These are phyloP conservation scores for Calocera cornea DNA, from an alignment of 768 basidiomycete genomes.

Conservation along the genomic window DNA sequence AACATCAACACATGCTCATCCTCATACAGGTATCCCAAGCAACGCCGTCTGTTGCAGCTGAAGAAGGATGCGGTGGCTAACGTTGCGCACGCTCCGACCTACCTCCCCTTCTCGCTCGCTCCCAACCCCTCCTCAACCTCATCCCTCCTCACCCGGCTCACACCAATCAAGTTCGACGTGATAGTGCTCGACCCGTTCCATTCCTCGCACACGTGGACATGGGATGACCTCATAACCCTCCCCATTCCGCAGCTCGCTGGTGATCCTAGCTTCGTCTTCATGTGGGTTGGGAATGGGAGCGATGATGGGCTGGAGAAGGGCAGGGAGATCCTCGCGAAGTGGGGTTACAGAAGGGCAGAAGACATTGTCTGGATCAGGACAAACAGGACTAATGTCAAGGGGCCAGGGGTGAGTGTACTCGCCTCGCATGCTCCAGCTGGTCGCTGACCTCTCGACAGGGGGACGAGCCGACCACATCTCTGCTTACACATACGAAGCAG, in stretches of 20 bases:
- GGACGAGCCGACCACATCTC: conserved; percentile 65
- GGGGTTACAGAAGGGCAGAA: conserved; percentile 91
- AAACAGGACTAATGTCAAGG: conserved; percentile 55
- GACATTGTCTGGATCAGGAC: conserved; percentile 99
- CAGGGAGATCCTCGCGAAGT: conserved; percentile 75
- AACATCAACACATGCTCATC: neutral
- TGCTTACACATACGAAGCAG: conserved; percentile 83
- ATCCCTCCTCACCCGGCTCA: conserved; percentile 28
- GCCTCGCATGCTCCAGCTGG: neutral
- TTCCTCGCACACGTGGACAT: conserved; percentile 52
- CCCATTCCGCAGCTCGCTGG: conserved; percentile 72
- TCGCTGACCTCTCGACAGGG: neutral
- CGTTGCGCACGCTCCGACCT: conserved; percentile 58
- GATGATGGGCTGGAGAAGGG: conserved; percentile 86
- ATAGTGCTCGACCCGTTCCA: conserved; percentile 86
- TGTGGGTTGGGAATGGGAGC: conserved; percentile 91
- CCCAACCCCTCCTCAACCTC: conserved; percentile 33
- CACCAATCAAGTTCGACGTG: conserved; percentile 68
- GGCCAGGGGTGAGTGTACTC: conserved; percentile 48
- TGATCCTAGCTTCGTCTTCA: conserved; percentile 84
- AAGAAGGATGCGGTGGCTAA: conserved; percentile 67
- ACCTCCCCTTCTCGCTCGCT: conserved; percentile 37
- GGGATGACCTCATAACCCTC: conserved; percentile 69
- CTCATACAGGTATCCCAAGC: conserved; percentile 76
- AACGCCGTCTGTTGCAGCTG: conserved; percentile 65